These are phyloP conservation scores for Zarea fungicola DNA, from an alignment of 2,329 filamentous ascomycete genomes.

Conservation along the genomic window DNA sequence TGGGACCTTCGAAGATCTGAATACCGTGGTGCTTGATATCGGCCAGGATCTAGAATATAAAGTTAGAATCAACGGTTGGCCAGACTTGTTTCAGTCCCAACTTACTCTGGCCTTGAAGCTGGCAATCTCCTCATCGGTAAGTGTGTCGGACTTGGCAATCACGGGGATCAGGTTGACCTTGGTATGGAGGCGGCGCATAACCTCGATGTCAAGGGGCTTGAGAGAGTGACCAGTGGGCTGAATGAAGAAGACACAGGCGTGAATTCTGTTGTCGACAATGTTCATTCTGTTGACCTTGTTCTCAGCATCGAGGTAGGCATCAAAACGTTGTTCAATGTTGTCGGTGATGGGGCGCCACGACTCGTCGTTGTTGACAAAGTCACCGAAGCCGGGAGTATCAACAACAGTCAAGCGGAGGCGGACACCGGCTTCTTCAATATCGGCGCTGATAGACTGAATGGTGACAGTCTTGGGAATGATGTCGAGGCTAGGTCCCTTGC, in stretches of 20 bases:
- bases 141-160: slow-evolving; percentile 96
- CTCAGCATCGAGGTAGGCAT: slow-evolving; percentile 97
- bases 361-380: slow-evolving; percentile 99
- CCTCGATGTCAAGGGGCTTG: slow-evolving; percentile 97
- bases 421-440: slow-evolving; percentile 98
- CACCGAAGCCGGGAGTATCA: slow-evolving; percentile 95
- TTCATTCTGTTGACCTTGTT: slow-evolving; percentile 99
- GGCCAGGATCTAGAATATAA: slow-evolving; percentile 70
- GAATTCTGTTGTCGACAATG: slow-evolving; percentile 98
- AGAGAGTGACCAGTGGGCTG: slow-evolving; percentile 97
- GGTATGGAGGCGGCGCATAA: slow-evolving; percentile 98
- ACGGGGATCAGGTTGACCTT: slow-evolving; percentile 99
- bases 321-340: slow-evolving; percentile 98
- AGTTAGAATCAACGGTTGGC: slow-evolving; percentile 17
- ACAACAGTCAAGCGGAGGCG: slow-evolving; percentile 94
- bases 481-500: slow-evolving; percentile 93
- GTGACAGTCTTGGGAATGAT: slow-evolving; percentile 98
- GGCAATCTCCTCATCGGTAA: slow-evolving; percentile 93
- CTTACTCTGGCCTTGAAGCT: slow-evolving; percentile 95
- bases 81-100: slow-evolving; percentile 24
- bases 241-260: slow-evolving; percentile 99
- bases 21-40: slow-evolving; percentile 97
- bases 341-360: slow-evolving; percentile 98
- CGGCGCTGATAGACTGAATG: slow-evolving; percentile 90
- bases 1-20: slow-evolving; percentile 97